phyloP scores from a whole-genome alignment of 169 alveolate genomes.

The Theileria annulata region DNA sequence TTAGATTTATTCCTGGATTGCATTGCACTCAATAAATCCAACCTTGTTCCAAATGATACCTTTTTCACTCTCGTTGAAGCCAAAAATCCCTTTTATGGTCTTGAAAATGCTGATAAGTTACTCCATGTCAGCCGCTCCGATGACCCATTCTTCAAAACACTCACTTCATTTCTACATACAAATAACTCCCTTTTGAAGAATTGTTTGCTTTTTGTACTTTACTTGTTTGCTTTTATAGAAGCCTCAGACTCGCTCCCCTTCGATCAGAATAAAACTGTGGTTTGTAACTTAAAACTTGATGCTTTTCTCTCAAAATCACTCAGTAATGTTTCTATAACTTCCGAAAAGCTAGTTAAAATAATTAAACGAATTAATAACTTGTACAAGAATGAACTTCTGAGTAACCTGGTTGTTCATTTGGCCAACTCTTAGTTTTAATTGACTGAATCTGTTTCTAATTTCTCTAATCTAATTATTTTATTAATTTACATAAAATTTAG shows the following conservation, averaged over 20 bases:
- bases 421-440: background rate
- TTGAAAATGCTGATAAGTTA: background rate
- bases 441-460: background rate
- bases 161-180: background rate
- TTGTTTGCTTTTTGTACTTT: conserved; percentile 1
- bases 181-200: background rate
- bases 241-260: conserved; percentile 10
- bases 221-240: conserved; percentile 15
- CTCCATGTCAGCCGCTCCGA: background rate
- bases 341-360: background rate
- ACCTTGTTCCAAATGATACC: conserved; percentile 1
- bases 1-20: background rate
- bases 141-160: conserved; percentile 4
- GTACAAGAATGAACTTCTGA: background rate
- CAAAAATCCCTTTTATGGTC: background rate
- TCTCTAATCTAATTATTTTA: background rate
- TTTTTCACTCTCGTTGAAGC: conserved; percentile 8
- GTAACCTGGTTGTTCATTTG: background rate
- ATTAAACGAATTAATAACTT: background rate
- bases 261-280: background rate
- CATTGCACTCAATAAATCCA: background rate
- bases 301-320: conserved; percentile 9
- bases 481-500: too few relatives aligned
- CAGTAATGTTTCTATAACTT: background rate
- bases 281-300: background rate